Percentiles rank a stretch among this genome's conserved stretches.
phyloP scores from a whole-genome alignment of 2,329 filamentous ascomycete species.

The Acrocalymma vagum region DNA sequence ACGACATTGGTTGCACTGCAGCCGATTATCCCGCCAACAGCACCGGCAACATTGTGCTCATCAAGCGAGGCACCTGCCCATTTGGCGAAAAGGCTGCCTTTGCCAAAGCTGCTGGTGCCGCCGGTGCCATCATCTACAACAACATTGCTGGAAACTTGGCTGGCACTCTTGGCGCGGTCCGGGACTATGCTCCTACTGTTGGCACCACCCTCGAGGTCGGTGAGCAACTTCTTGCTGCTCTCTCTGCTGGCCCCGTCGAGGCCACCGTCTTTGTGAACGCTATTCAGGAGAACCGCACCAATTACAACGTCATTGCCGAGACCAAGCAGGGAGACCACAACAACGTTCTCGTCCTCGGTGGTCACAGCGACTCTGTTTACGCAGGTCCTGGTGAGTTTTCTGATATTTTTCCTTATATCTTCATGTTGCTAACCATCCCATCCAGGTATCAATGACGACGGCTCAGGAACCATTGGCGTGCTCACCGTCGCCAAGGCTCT shows the following conservation, averaged over 20 bases:
- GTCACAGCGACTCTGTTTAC: slow-evolving; percentile 51
- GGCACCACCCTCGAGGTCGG: slow-evolving; percentile 70
- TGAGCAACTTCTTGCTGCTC: slow-evolving; percentile 60
- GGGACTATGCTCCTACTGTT: slow-evolving; percentile 70
- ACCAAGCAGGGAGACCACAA: slow-evolving; percentile 51
- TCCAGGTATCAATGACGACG: slow-evolving; percentile 54
- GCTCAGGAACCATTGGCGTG: slow-evolving; percentile 49
- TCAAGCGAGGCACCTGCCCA: slow-evolving; percentile 72
- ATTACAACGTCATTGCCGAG: slow-evolving; percentile 49
- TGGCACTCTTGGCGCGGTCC: slow-evolving; percentile 70
- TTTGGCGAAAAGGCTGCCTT: slow-evolving; percentile 74
- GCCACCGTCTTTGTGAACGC: slow-evolving; percentile 51
- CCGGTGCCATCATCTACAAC: slow-evolving; percentile 77
- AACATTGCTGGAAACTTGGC: slow-evolving; percentile 67
- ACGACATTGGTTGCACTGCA: slow-evolving; percentile 69
- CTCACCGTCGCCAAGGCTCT: slow-evolving; percentile 49
- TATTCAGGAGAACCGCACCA: slow-evolving; percentile 56
- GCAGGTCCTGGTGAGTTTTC: no score
- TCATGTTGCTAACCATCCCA: slow-evolving; percentile 32
- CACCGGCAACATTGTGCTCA: slow-evolving; percentile 70
- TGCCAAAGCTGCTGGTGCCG: slow-evolving; percentile 73
- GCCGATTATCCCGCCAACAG: slow-evolving; percentile 67
- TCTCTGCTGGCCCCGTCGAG: slow-evolving; percentile 54
- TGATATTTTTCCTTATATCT: no score
- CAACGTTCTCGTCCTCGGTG: slow-evolving; percentile 51